A percentile compares a stretch with the other conserved stretches of the same genome.
phyloP scores from a whole-genome alignment of 345 rosid species.

The Pugionium cornutum region DNA sequence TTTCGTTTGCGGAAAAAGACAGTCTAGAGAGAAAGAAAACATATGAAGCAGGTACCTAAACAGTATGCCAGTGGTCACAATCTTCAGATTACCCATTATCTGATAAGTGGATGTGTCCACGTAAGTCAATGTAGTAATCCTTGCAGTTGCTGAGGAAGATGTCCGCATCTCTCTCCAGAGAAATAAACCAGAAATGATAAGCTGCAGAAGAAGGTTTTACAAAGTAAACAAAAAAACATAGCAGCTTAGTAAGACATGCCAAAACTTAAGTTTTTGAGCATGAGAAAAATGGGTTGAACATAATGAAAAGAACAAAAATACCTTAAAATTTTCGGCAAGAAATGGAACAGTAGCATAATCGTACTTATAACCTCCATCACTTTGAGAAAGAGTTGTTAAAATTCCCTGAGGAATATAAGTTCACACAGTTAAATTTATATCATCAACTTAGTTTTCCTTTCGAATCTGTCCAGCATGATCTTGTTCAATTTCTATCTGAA shows the following conservation, averaged over 20 bases:
- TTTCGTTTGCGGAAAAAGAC: no score
- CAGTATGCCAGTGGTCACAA: no score
- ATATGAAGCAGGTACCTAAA: no score
- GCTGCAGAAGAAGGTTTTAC: conserved; percentile 43
- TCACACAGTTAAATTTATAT: no score
- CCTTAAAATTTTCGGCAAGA: conserved; percentile 93
- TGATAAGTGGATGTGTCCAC: no score
- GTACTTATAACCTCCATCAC: conserved; percentile 72
- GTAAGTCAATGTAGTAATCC: conserved; percentile 48
- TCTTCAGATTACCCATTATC: no score
- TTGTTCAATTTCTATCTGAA: background rate
- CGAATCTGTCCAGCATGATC: background rate
- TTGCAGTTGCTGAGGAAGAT: conserved; percentile 53
- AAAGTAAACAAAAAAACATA: background rate
- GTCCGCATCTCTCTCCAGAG: conserved; percentile 67
- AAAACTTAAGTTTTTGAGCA: background rate
- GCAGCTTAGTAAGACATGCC: background rate
- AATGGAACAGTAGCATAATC: no score
- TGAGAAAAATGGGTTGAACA: background rate
- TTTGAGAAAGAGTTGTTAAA: conserved; percentile 86
- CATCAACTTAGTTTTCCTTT: background rate
- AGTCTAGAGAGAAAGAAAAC: no score
- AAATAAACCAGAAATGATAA: conserved; percentile 71
- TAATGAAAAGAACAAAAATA: conserved; percentile 15
- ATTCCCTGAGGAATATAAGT: conserved; percentile 58